These are phyloP conservation scores for Arabidopsis suecica DNA, from an alignment of 345 rosid genomes.

Conservation along the genomic window DNA sequence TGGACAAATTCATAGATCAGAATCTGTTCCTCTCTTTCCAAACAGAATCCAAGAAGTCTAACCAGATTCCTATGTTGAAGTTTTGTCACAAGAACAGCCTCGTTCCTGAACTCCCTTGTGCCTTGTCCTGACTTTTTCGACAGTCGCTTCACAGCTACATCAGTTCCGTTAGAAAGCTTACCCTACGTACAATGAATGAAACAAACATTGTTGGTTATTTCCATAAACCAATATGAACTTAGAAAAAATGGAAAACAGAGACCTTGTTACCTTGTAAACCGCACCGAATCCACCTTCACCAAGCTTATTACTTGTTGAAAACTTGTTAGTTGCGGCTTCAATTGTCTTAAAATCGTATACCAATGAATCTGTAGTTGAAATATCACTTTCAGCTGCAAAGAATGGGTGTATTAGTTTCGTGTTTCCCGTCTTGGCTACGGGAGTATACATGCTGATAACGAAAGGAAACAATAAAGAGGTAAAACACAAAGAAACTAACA, in stretches of 20 bases:
- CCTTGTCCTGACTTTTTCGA: constrained; percentile 58
- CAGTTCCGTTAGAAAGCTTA: constrained; percentile 40
- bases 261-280: constrained; percentile 59
- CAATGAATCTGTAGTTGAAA: constrained; percentile 45
- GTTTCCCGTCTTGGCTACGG: background rate
- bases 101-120: constrained; percentile 55
- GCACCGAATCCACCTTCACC: constrained; percentile 80
- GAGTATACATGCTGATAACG: background rate
- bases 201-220: background rate
- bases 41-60: constrained; percentile 58
- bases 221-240: background rate
- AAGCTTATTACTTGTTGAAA: constrained; percentile 54
- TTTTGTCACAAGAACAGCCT: constrained; percentile 54
- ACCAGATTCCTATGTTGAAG: constrained; percentile 65
- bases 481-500: constrained; percentile 37
- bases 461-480: background rate
- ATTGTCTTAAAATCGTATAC: constrained; percentile 50
- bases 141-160: constrained; percentile 60
- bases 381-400: constrained; percentile 47
- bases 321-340: constrained; percentile 55
- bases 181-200: constrained; percentile 36
- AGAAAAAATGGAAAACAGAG: background rate
- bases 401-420: constrained; percentile 6
- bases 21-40: constrained; percentile 54
- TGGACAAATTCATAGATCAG: constrained; percentile 57